A percentile compares a stretch with the other conserved stretches of the same genome.
phyloP scores from a whole-genome alignment of 768 basidiomycete species.

The Pleurotus citrinopileatus region DNA sequence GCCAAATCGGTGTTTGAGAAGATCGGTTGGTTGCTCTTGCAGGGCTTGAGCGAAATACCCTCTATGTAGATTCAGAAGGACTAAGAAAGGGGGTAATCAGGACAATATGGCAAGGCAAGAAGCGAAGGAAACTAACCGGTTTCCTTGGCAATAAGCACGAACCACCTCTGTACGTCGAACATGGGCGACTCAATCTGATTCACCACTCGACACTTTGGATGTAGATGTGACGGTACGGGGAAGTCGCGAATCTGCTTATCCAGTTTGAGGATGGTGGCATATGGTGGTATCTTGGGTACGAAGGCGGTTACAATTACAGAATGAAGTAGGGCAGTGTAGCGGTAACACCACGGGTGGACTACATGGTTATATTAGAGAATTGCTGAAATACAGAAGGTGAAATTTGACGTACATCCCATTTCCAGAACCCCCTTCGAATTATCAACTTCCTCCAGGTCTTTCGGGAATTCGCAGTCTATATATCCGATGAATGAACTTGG shows the following conservation, averaged over 20 bases:
- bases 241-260: slow-evolving; percentile 64
- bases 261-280: slow-evolving; percentile 50
- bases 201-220: slow-evolving; percentile 28
- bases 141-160: slow-evolving; percentile 47
- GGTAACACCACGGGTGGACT: slow-evolving; percentile 58
- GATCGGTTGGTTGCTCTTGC: slow-evolving; percentile 53
- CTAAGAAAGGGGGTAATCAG: slow-evolving; percentile 24
- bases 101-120: background rate
- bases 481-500: slow-evolving; percentile 49
- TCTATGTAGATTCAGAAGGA: slow-evolving; percentile 62
- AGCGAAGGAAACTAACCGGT: slow-evolving; percentile 32
- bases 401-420: slow-evolving; percentile 38
- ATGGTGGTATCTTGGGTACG: slow-evolving; percentile 49
- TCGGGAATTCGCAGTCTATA: slow-evolving; percentile 56
- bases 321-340: slow-evolving; percentile 52
- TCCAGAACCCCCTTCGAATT: slow-evolving; percentile 32
- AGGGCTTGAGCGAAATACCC: slow-evolving; percentile 68
- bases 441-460: slow-evolving; percentile 33
- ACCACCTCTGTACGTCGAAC: slow-evolving; percentile 38
- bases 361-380: background rate
- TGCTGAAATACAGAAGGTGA: background rate
- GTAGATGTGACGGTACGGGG: slow-evolving; percentile 44
- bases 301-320: slow-evolving; percentile 48
- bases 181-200: slow-evolving; percentile 16
- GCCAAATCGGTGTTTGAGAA: slow-evolving; percentile 58